Base-by-base conservation (phyloP, 306 rosid genomes). In the Ammopiptanthus mongolicus region DNA sequence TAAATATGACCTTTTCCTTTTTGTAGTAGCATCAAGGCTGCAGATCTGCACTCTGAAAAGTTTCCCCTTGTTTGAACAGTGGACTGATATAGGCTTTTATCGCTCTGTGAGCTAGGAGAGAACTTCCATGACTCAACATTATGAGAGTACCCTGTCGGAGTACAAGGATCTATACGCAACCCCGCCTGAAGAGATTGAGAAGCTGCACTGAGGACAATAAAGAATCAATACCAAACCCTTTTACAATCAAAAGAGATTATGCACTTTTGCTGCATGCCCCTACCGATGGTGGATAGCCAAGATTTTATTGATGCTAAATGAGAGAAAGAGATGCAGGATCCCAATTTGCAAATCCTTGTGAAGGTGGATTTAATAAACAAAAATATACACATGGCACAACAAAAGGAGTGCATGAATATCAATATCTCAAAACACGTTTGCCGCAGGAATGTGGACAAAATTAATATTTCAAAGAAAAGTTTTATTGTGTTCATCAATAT, bases 11-110 rank as follows among this genome's bases (percentile, higher is more conserved):
- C 99, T 89, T 87, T 89, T 81, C 99, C 99, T 65, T 89, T 89
- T 73, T 89, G 96, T 82, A 96, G 84, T 78, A 96, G 82, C 82
- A 10, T 81, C 81, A 86, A 79, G 59, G 98, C 89, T 67, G 91
- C 92, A 72, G 96, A 85, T 90, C 96, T 85, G 94, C 99, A 96
- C 74, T 85, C 92, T 8, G 99, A 85, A 83, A 87, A 96, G 84
- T 92, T 92, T 41, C 98, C 99, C 71, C 72, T 80, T 7, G 97
- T 81, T 59, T 84, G 90, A 56, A 96, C 79, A 80, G 82, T 56
- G 59, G 84, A 82, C 12, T 69, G 71, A 74, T 79, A 34, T 53
- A 55, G 79, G 21, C 21, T 74, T 71, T 83, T 83, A 53, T 74
- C 84, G 44, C 74, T 87, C 58, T 5, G 36, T 15, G 82, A 82